These are phyloP conservation scores for Cucurbita moschata DNA, from an alignment of 306 rosid species.

Conservation along the genomic window DNA sequence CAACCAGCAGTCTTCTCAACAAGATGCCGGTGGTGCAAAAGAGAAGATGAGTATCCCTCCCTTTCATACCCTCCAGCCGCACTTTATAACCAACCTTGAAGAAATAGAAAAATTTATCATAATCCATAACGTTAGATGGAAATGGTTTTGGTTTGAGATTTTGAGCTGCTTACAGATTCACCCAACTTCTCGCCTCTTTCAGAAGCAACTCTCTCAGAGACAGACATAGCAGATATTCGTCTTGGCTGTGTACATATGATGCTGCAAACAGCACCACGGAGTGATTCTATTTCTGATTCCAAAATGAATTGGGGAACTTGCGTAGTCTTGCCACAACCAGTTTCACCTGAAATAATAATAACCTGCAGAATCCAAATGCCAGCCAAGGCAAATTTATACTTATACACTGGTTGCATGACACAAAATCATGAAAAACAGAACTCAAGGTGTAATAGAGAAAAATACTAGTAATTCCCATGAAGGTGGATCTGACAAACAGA, in stretches of 20 bases:
- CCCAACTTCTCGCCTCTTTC: constrained; percentile 97
- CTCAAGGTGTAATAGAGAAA: not conserved
- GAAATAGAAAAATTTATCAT: constrained; percentile 8
- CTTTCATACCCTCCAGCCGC: constrained; percentile 89
- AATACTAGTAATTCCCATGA: not conserved
- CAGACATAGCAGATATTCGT: constrained; percentile 91
- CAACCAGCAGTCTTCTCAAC: constrained; percentile 80
- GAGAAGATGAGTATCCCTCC: constrained; percentile 81
- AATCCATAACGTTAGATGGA: not conserved
- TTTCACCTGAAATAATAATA: constrained; percentile 75
- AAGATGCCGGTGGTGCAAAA: constrained; percentile 97
- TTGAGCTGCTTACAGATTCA: constrained; percentile 65
- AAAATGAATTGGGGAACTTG: constrained; percentile 95
- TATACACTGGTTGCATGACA: not conserved
- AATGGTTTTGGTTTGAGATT: not conserved
- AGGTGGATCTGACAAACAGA: not conserved
- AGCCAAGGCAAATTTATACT: not conserved
- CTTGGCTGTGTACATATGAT: constrained; percentile 95
- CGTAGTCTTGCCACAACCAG: constrained; percentile 99
- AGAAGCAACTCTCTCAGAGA: constrained; percentile 85
- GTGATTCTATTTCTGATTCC: constrained; percentile 72
- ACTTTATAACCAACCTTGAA: constrained; percentile 90
- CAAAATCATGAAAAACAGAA: not conserved
- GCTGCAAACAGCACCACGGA: constrained; percentile 63
- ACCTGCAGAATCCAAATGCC: constrained; percentile 34